Conservation (phyloP, 2,329 filamentous ascomycete species). For the Botrytis fragariae region DNA sequence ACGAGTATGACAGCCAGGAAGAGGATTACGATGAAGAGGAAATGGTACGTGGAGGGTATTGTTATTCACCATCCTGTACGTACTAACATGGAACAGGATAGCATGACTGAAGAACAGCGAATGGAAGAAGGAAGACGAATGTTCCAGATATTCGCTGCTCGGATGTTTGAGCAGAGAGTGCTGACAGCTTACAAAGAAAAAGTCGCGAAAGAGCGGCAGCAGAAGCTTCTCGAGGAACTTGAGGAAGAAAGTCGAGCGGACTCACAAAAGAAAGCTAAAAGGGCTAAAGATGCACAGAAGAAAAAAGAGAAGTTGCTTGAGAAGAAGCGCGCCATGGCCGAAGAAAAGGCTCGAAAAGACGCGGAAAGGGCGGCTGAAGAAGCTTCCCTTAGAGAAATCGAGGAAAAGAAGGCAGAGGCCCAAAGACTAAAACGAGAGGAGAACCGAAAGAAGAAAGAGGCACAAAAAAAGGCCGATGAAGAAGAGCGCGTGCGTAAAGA, state of each 20-base stretch:
- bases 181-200: constrained; percentile 97
- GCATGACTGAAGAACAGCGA: constrained; percentile 95
- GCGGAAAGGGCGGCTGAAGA: constrained; percentile 89
- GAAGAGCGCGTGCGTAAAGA: constrained; percentile 84
- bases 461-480: constrained; percentile 84
- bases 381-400: constrained; percentile 69
- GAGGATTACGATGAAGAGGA: constrained; percentile 79
- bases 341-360: constrained; percentile 84
- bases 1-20: constrained; percentile 61
- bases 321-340: constrained; percentile 84
- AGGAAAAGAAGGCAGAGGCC: constrained; percentile 78
- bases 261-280: constrained; percentile 83
- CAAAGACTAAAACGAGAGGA: constrained; percentile 81
- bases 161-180: constrained; percentile 98
- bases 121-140: constrained; percentile 98
- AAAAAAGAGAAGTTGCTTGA: constrained; percentile 90
- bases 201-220: constrained; percentile 87
- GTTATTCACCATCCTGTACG: constrained; percentile 35
- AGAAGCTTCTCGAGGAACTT: constrained; percentile 86
- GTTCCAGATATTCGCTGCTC: constrained; percentile 98
- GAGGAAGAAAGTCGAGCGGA: constrained; percentile 78
- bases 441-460: constrained; percentile 86
- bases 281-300: constrained; percentile 89
- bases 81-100: constrained; percentile 62
- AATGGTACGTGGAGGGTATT: constrained; percentile 47